Evolutionary conservation across 208 protist genomes (phyloP), one percentile per base, ranked within the genome.

Genomic region (Tetramitus jugosus): DNA sequence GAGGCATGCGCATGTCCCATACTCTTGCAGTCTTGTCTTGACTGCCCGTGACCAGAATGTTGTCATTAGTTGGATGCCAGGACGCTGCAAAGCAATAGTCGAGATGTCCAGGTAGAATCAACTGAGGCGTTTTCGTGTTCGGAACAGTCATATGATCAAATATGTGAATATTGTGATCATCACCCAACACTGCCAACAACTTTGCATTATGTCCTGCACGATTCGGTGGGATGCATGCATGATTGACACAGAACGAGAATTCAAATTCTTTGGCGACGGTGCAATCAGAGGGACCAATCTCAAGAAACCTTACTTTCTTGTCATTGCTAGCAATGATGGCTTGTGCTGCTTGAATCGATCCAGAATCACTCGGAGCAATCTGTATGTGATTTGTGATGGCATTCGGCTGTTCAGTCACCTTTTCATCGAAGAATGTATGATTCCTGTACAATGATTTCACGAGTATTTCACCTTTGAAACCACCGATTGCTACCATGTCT

Each of bases 401-500:
- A n/a, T 39, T 45, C 26, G 7, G 10, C 23, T 13, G 3, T 3
- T 37, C 7, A 20, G 62, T 37, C 31, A n/a, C n/a, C n/a, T n/a
- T n/a, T n/a, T n/a, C n/a, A n/a, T n/a, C n/a, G n/a, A n/a, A n/a
- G n/a, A n/a, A n/a, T n/a, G n/a, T n/a, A n/a, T n/a, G n/a, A n/a
- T n/a, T n/a, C n/a, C n/a, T n/a, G n/a, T n/a, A n/a, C n/a, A n/a
- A n/a, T n/a, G n/a, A n/a, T n/a, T 13, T 45, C 3, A 69, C 31
- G 4, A 69, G 20, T 43, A 39, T 45, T 69, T 69, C 62, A 1
- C 62, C 62, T 69, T 69, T 69, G 33, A 69, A 69, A 26, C 62
- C 62, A 29, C 62, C 62, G 49, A 56, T 20, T 29, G 35, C 62
- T 31, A 40, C 62, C 35, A 69, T 3, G 33, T 69, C 26, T 69